Evolutionary conservation across 73 alveolate genomes (phyloP).

Genomic region (Uronychia setigera): DNA sequence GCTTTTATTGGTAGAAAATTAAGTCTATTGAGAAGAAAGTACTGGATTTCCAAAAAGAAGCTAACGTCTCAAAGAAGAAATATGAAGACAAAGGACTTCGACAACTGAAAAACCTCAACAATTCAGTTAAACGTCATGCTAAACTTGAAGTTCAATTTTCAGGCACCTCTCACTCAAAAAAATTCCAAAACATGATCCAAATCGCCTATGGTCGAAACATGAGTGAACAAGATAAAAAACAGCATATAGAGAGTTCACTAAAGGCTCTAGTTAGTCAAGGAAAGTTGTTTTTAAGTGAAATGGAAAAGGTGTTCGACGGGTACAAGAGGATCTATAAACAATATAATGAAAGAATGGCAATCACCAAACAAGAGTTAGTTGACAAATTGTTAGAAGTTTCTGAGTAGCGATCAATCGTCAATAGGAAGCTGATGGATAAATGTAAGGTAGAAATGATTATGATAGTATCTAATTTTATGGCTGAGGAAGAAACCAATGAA

Average conservation of each 20-base stretch:
- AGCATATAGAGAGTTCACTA: background rate
- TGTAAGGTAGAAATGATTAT: too few relatives aligned
- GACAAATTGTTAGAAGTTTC: background rate
- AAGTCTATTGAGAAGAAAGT: background rate
- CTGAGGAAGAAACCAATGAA: too few relatives aligned
- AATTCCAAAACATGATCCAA: background rate
- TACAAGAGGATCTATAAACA: background rate
- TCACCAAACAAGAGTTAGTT: background rate
- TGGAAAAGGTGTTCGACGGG: background rate
- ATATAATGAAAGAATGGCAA: background rate
- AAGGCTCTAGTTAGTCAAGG: background rate
- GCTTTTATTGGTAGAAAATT: background rate
- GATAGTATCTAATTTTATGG: too few relatives aligned
- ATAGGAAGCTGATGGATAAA: background rate
- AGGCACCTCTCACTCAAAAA: background rate
- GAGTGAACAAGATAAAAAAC: background rate
- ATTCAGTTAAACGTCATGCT: background rate
- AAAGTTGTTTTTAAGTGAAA: background rate
- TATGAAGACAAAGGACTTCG: background rate
- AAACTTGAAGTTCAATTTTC: background rate
- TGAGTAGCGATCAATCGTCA: background rate
- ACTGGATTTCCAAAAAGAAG: background rate
- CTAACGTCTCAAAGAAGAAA: background rate
- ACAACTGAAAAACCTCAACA: background rate
- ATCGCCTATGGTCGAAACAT: background rate